Base-by-base conservation (phyloP, 2,329 filamentous ascomycete species). In the Akanthomyces uredinophilus region DNA sequence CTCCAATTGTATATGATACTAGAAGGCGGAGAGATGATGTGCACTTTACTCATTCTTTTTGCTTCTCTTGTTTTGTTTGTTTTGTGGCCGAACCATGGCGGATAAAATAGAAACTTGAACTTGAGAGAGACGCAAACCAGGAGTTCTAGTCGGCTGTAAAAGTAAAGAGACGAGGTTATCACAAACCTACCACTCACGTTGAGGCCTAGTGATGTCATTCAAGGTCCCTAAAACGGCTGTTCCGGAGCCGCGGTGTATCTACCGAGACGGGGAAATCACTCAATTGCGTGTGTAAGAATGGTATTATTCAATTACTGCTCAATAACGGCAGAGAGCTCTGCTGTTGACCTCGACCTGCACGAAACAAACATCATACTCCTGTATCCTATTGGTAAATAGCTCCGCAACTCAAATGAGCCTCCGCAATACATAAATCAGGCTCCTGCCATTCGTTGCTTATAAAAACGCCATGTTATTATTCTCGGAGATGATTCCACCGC, bases 401-500 rank as follows among this genome's bases (percentile, higher is more conserved):
- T 29, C 22, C 50, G 16, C n/a, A 20, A 2, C 20, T 53, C 11
- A 62, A 41, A 65, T 50, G 7, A n/a, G 51, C 51, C 16, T 39
- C 37, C 37, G 14, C 5, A 14, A 51, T 47, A 32, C 60, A 61
- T 49, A 52, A 43, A 39, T 39, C 11, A 20, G 56, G 57, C 50
- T 49, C 32, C 47, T 43, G 16, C 37, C 20, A 43, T 43, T n/a
- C 11, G 7, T 54, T 16, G 5, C 35, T 43, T 51, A 14, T n/a
- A 11, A n/a, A 39, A 27, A 27, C 35, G 29, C 32, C 39, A 47
- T 39, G 20, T n/a, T 29, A 57, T 63, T 65, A 71, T 32, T 81
- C 79, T 49, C 79, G 72, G 35, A 83, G 71, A 64, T 79, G 77
- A 29, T 73, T 72, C 75, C 76, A 81, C 61, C 79, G 74, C 43